Percentiles rank a stretch among this genome's conserved stretches.
Conservation (phyloP, 306 rosid species). For the Cercis canadensis region DNA sequence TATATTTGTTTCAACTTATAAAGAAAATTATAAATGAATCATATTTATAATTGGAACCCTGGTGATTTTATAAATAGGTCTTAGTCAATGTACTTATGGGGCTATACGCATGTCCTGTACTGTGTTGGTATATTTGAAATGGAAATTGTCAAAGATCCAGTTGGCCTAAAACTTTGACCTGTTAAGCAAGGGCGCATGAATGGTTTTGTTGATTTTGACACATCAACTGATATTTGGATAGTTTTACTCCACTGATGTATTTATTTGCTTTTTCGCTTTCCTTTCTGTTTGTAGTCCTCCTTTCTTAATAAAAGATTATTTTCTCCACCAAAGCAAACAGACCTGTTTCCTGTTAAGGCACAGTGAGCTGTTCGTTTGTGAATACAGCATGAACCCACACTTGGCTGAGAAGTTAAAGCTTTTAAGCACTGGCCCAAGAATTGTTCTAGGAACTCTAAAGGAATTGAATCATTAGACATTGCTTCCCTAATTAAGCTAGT, state of each 20-base stretch:
- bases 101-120: neutral
- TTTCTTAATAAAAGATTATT: too few relatives aligned
- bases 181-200: neutral
- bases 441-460: too few relatives aligned
- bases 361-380: neutral
- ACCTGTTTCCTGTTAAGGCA: neutral
- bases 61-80: neutral
- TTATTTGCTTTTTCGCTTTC: too few relatives aligned
- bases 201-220: too few relatives aligned
- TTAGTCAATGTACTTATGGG: neutral
- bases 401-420: neutral
- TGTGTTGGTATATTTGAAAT: neutral
- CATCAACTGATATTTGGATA: too few relatives aligned
- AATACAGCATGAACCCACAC: neutral
- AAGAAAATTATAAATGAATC: neutral
- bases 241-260: too few relatives aligned
- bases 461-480: too few relatives aligned
- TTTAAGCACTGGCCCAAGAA: conserved; percentile 2
- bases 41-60: neutral
- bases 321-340: too few relatives aligned
- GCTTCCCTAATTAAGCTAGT: conserved; percentile 23
- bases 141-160: conserved; percentile 1
- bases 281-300: too few relatives aligned
- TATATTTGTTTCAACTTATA: neutral
- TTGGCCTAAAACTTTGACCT: neutral